phyloP scores from a whole-genome alignment of 108 stramenopile species.

The Nitzschia putrida region DNA sequence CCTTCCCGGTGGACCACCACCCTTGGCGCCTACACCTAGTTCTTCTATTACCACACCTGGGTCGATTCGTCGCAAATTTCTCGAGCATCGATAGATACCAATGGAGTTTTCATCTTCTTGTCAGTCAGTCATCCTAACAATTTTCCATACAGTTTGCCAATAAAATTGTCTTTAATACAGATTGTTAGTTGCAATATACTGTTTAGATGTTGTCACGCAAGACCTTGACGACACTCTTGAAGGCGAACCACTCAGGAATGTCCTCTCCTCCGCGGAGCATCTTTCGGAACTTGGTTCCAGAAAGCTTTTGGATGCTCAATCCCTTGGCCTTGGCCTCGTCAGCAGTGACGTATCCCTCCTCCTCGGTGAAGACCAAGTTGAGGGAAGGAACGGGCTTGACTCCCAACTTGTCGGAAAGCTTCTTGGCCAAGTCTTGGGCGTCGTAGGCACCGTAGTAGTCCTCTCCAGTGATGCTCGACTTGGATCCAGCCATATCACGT shows the following conservation, averaged over 20 bases:
- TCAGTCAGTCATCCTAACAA: too few relatives aligned
- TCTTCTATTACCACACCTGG: too few relatives aligned
- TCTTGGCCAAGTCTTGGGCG: conserved; percentile 94
- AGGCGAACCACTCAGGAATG: conserved; percentile 99
- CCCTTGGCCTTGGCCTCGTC: conserved; percentile 93
- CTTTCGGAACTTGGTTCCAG: conserved; percentile 99
- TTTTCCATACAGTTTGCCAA: too few relatives aligned
- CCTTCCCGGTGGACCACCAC: too few relatives aligned
- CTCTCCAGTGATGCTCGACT: conserved; percentile 93
- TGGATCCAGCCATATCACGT: conserved; percentile 99
- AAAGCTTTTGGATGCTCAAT: conserved; percentile 86
- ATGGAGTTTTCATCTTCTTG: too few relatives aligned
- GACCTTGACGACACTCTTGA: conserved; percentile 94
- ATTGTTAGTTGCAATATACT: background rate
- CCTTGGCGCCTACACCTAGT: too few relatives aligned
- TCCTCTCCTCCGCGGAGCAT: conserved; percentile 98
- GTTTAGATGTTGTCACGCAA: conserved; percentile 77
- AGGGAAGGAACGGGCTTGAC: conserved; percentile 92
- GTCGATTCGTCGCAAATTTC: too few relatives aligned
- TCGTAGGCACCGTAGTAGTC: conserved; percentile 99
- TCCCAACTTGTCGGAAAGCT: conserved; percentile 84
- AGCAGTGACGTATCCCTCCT: conserved; percentile 97
- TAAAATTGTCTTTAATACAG: too few relatives aligned
- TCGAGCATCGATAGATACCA: too few relatives aligned
- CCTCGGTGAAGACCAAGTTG: conserved; percentile 97